Percentiles rank a stretch among this genome's conserved stretches.
These are phyloP conservation scores for Cokeromyces recurvatus DNA, from an alignment of 371 early-diverging fungal genomes.

Conservation along the genomic window DNA sequence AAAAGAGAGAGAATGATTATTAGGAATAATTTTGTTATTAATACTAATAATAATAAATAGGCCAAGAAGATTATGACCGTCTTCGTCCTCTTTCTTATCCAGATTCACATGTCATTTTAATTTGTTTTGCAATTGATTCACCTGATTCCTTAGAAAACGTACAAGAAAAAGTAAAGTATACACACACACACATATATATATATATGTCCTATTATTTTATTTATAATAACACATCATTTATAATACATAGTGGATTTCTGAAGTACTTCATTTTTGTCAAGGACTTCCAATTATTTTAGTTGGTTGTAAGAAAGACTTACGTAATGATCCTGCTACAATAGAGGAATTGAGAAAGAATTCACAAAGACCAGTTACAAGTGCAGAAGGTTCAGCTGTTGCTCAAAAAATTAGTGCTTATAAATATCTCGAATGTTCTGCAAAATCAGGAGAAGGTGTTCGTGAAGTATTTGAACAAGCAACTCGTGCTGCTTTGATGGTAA, in stretches of 20 bases:
- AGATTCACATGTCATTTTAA: conserved; percentile 85
- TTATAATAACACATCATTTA: neutral
- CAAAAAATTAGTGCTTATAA: conserved; percentile 61
- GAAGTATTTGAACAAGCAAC: conserved; percentile 14
- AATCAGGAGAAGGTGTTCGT: conserved; percentile 25
- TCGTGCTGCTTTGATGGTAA: conserved; percentile 46
- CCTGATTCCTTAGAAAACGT: conserved; percentile 90
- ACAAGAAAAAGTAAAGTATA: conserved; percentile 52
- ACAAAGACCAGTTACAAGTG: conserved; percentile 74
- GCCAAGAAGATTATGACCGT: conserved; percentile 88
- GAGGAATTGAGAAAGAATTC: conserved; percentile 72
- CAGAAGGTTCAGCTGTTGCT: conserved; percentile 69
- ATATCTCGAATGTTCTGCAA: conserved; percentile 29
- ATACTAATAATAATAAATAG: no score
- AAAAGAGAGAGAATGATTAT: no score
- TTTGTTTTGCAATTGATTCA: conserved; percentile 80
- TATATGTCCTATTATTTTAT: neutral
- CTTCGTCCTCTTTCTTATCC: conserved; percentile 90
- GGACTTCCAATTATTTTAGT: conserved; percentile 85
- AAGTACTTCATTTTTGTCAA: conserved; percentile 85
- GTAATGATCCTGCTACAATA: conserved; percentile 72
- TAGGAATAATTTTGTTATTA: no score
- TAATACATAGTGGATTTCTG: conserved; percentile 79
- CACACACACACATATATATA: neutral
- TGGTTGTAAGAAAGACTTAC: conserved; percentile 88